Evolutionary conservation across 768 basidiomycete species (phyloP).

Genomic region (Tricholoma matsutake): DNA sequence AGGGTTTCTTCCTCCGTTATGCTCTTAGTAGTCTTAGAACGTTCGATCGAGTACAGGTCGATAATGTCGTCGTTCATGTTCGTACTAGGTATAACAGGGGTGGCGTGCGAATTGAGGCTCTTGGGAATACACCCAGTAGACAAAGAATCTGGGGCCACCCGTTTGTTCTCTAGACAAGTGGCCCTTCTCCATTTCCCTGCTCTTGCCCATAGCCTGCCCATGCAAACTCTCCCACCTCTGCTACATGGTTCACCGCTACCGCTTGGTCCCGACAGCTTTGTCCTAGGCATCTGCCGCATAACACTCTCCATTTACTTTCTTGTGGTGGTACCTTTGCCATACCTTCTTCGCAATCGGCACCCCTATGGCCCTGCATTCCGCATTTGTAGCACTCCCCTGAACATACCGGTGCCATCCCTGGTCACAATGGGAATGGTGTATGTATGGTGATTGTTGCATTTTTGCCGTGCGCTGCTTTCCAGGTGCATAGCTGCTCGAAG

Average conservation of each 20-base stretch:
- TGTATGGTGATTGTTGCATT: neutral
- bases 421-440: neutral
- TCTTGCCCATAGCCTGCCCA: too few relatives aligned
- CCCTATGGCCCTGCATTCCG: too few relatives aligned
- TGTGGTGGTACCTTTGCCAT: neutral
- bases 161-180: neutral
- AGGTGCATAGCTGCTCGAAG: neutral
- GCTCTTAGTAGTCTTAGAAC: neutral
- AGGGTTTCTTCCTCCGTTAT: constrained; percentile 7
- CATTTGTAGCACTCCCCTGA: too few relatives aligned
- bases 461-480: neutral
- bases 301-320: neutral
- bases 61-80: too few relatives aligned
- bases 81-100: neutral
- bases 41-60: too few relatives aligned
- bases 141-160: neutral
- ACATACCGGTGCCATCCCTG: too few relatives aligned
- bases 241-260: neutral
- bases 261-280: neutral
- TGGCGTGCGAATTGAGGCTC: neutral
- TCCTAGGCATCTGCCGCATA: neutral
- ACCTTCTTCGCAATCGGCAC: neutral
- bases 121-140: neutral
- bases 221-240: too few relatives aligned
- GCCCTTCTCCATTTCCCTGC: too few relatives aligned